Base-by-base conservation (phyloP, 352 stramenopile species). In the Phytophthora brassicae region DNA sequence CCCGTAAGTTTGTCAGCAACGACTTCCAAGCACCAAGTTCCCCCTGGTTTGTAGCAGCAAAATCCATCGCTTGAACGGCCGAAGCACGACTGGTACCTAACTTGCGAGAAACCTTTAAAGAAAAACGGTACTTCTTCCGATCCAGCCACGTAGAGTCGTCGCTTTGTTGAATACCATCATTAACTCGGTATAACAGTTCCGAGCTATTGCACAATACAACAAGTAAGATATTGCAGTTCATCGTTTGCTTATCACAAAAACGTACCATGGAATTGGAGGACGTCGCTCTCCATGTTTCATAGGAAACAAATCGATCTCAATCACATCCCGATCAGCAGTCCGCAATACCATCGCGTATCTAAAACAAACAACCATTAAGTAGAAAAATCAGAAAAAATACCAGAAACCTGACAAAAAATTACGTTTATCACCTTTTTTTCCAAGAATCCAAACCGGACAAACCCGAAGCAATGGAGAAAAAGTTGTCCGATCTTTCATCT, bases 221-320 rank as follows among this genome's bases (percentile, higher is more conserved):
- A 5, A 19, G 13, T 41, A 41, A 41, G 12, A 17, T 16, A n/a
- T 17, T 20, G 35, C 19, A 28, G 2, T 17, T 36, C 17, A 50
- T 9, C n/a, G 5, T 31, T 2, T 24, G 33, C 50, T 26, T 16
- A 55, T 33, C 35, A 28, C 6, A 60, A 43, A 39, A 48, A 6
- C 49, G 38, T 61, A 92, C 79, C 63, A 77, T 7, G 85, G 82
- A 26, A 81, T 83, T 6, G 81, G 73, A 5, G 85, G 82, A 1
- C 85, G 85, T 50, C 81, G 75, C 60, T 94, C 85, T 20, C 85
- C 85, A 12, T 72, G 74, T 13, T 77, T 86, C 82, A 94, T 92
- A 14, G 72, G 68, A 52, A 94, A 95, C 14, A 95, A 49, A 53
- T 93, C 78, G 19, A 95, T 88, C 70, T 95, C 86, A 9, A 92